Conservation (phyloP, 2,329 filamentous ascomycete species). For the Neopestalotiopsis rosae region DNA sequence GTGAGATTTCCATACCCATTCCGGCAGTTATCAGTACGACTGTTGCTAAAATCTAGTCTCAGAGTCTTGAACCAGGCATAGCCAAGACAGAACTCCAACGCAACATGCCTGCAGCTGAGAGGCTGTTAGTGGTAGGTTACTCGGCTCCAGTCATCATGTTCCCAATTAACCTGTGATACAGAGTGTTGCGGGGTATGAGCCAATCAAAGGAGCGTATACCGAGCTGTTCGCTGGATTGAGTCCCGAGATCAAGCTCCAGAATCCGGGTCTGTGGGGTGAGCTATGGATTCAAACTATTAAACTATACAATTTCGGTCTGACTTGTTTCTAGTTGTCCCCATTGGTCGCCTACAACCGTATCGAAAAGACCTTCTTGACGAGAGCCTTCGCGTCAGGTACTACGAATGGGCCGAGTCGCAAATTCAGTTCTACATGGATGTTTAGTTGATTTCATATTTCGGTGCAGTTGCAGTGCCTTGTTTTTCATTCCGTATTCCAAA, state of each 20-base stretch:
- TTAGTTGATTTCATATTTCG: too few relatives aligned
- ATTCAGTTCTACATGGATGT: not conserved
- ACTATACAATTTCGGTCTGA: not conserved
- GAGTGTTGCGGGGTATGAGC: not conserved
- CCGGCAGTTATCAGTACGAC: too few relatives aligned
- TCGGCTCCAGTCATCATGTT: too few relatives aligned
- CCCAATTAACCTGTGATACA: too few relatives aligned
- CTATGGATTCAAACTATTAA: too few relatives aligned
- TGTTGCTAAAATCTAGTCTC: not conserved
- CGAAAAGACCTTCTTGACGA: slow-evolving; percentile 1
- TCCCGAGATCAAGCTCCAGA: not conserved
- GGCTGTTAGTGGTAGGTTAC: not conserved
- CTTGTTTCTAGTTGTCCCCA: not conserved
- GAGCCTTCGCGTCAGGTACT: not conserved
- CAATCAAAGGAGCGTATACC: slow-evolving; percentile 1
- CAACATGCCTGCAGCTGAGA: not conserved
- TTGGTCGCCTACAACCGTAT: not conserved
- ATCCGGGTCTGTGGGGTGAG: not conserved
- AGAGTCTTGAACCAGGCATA: not conserved
- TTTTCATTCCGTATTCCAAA: too few relatives aligned
- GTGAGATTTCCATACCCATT: not conserved
- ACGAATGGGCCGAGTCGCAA: not conserved
- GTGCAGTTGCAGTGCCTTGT: too few relatives aligned
- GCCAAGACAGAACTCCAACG: not conserved
- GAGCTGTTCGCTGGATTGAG: slow-evolving; percentile 6